Evolutionary conservation across 345 rosid species (phyloP).

Genomic region (Isatis tinctoria): DNA sequence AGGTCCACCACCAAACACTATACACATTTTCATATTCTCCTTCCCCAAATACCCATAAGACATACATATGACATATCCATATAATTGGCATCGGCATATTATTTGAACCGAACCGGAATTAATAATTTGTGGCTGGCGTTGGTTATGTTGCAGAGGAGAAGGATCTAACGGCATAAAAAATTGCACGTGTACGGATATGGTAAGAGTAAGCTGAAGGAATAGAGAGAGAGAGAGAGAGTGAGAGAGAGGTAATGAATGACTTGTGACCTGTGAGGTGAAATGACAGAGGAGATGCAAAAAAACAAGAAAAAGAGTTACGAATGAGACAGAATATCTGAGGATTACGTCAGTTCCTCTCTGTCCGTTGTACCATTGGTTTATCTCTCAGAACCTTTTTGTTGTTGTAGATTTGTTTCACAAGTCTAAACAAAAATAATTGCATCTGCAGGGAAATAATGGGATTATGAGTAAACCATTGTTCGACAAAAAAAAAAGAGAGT

Average conservation of each 20-base stretch:
- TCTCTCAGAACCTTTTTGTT: neutral
- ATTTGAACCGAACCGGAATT: neutral
- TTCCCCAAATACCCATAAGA: neutral
- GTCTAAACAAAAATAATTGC: neutral
- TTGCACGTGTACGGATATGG: slow-evolving; percentile 16
- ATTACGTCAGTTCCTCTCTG: slow-evolving; percentile 7
- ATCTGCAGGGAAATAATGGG: neutral
- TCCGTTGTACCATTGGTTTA: neutral
- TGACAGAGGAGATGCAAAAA: slow-evolving; percentile 1
- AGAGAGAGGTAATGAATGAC: neutral
- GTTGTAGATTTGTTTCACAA: neutral
- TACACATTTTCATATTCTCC: neutral
- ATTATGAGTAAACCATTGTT: neutral
- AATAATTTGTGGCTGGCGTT: neutral
- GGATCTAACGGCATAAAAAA: neutral
- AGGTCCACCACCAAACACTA: slow-evolving; percentile 10
- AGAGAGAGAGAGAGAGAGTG: neutral
- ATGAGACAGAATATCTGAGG: slow-evolving; percentile 27
- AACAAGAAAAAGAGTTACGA: slow-evolving; percentile 5
- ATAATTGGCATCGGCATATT: neutral
- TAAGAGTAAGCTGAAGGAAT: neutral
- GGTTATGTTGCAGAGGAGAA: neutral
- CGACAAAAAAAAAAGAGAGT: too few species aligned
- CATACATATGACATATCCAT: neutral
- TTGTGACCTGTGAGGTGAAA: slow-evolving; percentile 17